These are phyloP conservation scores for Boeremia lycopersici DNA, from an alignment of 2,329 filamentous ascomycete genomes.

Conservation along the genomic window DNA sequence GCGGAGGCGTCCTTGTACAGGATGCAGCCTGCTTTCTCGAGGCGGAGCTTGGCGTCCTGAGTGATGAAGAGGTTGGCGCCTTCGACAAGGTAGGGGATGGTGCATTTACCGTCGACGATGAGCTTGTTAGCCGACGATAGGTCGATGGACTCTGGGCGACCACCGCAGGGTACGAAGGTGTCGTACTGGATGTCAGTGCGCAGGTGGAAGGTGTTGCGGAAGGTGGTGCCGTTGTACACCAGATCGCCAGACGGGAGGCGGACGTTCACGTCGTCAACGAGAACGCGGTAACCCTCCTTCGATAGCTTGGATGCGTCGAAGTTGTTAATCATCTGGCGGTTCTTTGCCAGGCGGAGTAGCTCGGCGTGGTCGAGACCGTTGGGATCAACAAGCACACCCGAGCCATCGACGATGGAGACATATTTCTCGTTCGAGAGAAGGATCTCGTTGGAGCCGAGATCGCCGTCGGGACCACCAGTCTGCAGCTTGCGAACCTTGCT, in stretches of 20 bases:
- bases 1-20: constrained; percentile 97
- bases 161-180: constrained; percentile 93
- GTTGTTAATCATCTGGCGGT: constrained; percentile 85
- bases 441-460: constrained; percentile 97
- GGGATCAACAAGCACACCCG: constrained; percentile 91
- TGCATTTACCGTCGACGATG: constrained; percentile 86
- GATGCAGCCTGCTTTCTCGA: constrained; percentile 93
- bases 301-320: constrained; percentile 88
- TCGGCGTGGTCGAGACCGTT: constrained; percentile 86
- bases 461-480: constrained; percentile 95
- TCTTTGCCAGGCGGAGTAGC: constrained; percentile 81
- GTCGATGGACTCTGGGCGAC: constrained; percentile 95
- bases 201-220: constrained; percentile 97
- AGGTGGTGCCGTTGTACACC: constrained; percentile 87
- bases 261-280: constrained; percentile 89
- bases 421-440: constrained; percentile 95
- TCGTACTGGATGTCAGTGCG: constrained; percentile 77
- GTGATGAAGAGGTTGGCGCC: constrained; percentile 99
- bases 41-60: constrained; percentile 92
- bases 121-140: constrained; percentile 84
- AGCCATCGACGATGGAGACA: constrained; percentile 92
- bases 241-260: constrained; percentile 87
- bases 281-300: constrained; percentile 83
- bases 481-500: constrained; percentile 89
- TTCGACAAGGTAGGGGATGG: constrained; percentile 94